A percentile compares a stretch with the other conserved stretches of the same genome.
Evolutionary conservation across 805 yeast species (phyloP).

Genomic region (Monosporozyma yasuniensis): DNA sequence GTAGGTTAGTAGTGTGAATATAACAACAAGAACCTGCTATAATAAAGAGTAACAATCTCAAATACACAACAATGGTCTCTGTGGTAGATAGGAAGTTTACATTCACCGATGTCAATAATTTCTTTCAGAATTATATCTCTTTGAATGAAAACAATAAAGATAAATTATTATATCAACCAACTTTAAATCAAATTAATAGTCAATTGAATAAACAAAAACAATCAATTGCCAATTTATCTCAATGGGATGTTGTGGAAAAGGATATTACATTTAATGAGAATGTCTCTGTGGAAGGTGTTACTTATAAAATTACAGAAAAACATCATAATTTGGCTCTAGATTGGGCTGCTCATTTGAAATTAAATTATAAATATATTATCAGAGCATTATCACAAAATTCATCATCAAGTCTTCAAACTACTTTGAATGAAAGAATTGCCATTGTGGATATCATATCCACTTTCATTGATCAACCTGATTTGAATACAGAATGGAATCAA

Average conservation of each 20-base stretch:
- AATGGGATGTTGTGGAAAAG: not conserved
- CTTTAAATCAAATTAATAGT: not conserved
- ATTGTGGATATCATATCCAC: slow-evolving; percentile 35
- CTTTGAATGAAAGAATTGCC: slow-evolving; percentile 44
- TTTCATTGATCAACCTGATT: slow-evolving; percentile 17
- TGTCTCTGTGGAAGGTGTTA: slow-evolving; percentile 34
- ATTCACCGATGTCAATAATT: not conserved
- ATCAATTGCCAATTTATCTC: not conserved
- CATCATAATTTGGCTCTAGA: slow-evolving; percentile 34
- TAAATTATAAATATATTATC: slow-evolving; percentile 40
- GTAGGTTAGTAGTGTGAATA: no score
- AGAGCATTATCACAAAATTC: slow-evolving; percentile 33
- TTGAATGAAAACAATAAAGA: not conserved
- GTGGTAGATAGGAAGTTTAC: not conserved
- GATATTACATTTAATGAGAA: not conserved
- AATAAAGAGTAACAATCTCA: not conserved
- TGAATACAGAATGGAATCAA: not conserved
- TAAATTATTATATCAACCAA: not conserved
- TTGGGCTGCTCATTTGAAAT: slow-evolving; percentile 32
- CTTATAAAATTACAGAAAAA: slow-evolving; percentile 31
- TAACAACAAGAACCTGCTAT: not conserved
- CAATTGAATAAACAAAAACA: not conserved
- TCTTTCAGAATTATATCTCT: not conserved
- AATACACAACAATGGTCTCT: not conserved
- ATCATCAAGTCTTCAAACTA: slow-evolving; percentile 34